Conservation (phyloP, 73 alveolate species). For the Paramecium biaurelia region DNA sequence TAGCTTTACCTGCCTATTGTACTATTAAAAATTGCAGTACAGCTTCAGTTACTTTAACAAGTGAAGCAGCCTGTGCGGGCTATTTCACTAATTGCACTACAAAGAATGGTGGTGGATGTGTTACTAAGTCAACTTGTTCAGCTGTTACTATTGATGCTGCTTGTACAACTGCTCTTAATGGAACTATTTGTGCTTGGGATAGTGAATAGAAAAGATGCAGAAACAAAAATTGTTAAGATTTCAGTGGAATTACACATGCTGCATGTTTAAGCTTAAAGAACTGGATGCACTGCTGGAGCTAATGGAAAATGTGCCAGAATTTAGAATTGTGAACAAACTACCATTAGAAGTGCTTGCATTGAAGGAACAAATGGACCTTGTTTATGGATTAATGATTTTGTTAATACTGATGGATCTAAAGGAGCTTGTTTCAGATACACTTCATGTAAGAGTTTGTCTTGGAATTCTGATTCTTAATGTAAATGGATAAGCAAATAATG, state of each 20-base stretch:
- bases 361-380: conserved; percentile 37
- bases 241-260: neutral
- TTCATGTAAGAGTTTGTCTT: neutral
- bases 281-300: neutral
- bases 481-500: neutral
- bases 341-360: neutral
- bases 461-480: neutral
- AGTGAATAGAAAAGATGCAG: neutral
- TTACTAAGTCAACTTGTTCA: neutral
- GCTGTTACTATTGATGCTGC: neutral
- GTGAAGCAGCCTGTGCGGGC: neutral
- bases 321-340: neutral
- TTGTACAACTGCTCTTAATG: neutral
- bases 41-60: neutral
- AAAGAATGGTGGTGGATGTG: conserved; percentile 17
- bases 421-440: neutral
- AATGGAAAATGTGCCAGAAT: neutral
- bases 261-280: neutral
- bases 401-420: neutral
- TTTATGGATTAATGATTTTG: neutral
- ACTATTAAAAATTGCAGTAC: neutral
- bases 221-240: neutral
- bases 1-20: neutral
- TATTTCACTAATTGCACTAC: neutral
- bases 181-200: conserved; percentile 18